phyloP scores from a whole-genome alignment of 768 basidiomycete species.

The Boletus barrowsii region DNA sequence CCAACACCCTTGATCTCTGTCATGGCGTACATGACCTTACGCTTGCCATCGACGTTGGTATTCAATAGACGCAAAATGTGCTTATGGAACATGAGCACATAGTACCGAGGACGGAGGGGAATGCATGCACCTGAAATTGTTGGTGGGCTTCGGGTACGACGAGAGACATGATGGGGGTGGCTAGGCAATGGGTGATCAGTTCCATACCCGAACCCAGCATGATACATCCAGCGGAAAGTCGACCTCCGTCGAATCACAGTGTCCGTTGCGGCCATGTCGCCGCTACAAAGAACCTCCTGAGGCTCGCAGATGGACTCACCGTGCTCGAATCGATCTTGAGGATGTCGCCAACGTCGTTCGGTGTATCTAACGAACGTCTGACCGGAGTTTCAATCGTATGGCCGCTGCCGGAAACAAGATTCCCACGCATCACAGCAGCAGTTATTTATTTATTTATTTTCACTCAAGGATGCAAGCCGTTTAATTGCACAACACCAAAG shows the following conservation, averaged over 20 bases:
- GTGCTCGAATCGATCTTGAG: constrained; percentile 19
- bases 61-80: constrained; percentile 99
- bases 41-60: constrained; percentile 99
- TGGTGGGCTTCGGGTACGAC: constrained; percentile 93
- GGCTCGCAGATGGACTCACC: constrained; percentile 22
- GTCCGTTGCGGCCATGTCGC: background rate
- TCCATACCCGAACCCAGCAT: constrained; percentile 2
- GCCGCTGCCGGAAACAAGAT: constrained; percentile 16
- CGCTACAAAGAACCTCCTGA: background rate
- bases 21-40: constrained; percentile 99
- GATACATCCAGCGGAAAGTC: constrained; percentile 22
- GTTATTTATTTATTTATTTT: too few species aligned
- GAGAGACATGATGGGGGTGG: constrained; percentile 74
- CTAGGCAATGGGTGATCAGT: constrained; percentile 16
- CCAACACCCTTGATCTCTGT: constrained; percentile 99
- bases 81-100: constrained; percentile 38
- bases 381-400: constrained; percentile 24
- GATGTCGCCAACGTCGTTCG: constrained; percentile 16
- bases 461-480: too few species aligned
- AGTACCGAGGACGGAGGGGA: background rate
- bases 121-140: constrained; percentile 79
- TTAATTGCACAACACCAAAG: too few species aligned
- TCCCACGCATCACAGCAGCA: too few species aligned
- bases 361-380: background rate
- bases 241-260: background rate